Evolutionary conservation across 352 stramenopile genomes (phyloP), one percentile per base, ranked within the genome.

Genomic region (Globisporangium irregulare): DNA sequence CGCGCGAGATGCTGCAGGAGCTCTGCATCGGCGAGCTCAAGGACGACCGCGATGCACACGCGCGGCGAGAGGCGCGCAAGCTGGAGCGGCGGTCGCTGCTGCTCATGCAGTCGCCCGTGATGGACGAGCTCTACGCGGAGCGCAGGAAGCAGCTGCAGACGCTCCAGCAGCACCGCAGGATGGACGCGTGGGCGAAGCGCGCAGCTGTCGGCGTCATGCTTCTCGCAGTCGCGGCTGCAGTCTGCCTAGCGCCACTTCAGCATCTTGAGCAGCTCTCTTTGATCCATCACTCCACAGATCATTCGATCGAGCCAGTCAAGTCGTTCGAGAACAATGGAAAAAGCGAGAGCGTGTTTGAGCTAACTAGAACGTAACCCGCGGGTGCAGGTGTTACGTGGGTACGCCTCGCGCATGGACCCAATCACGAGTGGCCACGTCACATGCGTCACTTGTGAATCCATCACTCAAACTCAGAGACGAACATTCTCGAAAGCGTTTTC

Each of bases 1-100:
- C 95, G 3, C 78, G 85, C 53, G 76, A 91, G 25, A 93, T 97
- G 77, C 77, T 98, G 57, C 76, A 87, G 34, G 90, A 98, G 59
- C 89, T 98, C 64, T 85, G 90, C 43, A 90, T 98, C 66, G 92
- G 92, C 24, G 77, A 83, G 25, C 77, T 97, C 38, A 76, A 73
- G 22, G 67, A 78, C 25, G 72, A 76, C 27, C 34, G 57, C n/a
- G 56, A 70, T 5, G 60, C 67, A 53, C 64, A 62, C 2, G 60
- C 57, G 1, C 9, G 41, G 1, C 50, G 64, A 0, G 75, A 74
- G 24, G 63, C 68, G 22, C 59, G 64, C 29, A 74, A 73, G 34
- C 57, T 73, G 15, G 67, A 74, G 24, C 70, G 75, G 25, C 64
- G 72, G 12, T 76, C 75, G 43, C 66, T 80, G 61, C 63, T 80